A percentile compares a stretch with the other conserved stretches of the same genome.
phyloP scores from a whole-genome alignment of 192 early-diverging fungal genomes.

The Rhizophagus sp. region DNA sequence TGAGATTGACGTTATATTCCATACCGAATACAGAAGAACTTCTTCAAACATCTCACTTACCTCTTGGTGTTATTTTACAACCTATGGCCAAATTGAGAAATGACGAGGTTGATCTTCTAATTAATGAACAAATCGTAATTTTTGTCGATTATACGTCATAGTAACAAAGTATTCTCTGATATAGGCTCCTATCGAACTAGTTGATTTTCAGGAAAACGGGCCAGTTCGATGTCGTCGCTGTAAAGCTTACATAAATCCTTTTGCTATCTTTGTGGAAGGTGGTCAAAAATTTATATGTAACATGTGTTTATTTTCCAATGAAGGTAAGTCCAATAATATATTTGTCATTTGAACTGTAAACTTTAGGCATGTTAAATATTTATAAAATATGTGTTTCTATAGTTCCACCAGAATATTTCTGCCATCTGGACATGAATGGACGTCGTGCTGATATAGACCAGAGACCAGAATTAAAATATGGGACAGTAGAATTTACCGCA shows the following conservation, averaged over 20 bases:
- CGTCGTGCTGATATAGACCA: constrained; percentile 79
- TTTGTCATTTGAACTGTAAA: not conserved
- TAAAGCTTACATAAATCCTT: constrained; percentile 93
- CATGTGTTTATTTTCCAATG: constrained; percentile 86
- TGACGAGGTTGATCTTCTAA: constrained; percentile 58
- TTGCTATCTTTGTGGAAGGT: constrained; percentile 84
- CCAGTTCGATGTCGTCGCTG: constrained; percentile 91
- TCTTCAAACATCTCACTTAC: constrained; percentile 73
- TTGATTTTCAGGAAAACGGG: constrained; percentile 83
- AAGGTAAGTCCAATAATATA: constrained; percentile 42
- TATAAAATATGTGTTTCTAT: constrained; percentile 10
- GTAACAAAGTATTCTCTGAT: not conserved
- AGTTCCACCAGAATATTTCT: constrained; percentile 89
- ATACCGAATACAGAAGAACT: constrained; percentile 85
- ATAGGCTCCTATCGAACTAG: constrained; percentile 68
- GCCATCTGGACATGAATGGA: constrained; percentile 92
- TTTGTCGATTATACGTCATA: not conserved
- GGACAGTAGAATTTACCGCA: constrained; percentile 90
- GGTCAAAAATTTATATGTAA: constrained; percentile 94
- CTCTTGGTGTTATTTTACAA: constrained; percentile 87
- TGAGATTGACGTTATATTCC: constrained; percentile 86
- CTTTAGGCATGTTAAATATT: not conserved
- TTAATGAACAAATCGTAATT: constrained; percentile 18
- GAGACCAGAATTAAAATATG: constrained; percentile 86
- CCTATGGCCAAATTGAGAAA: constrained; percentile 83